Base-by-base conservation (phyloP, 2,329 filamentous ascomycete species). In the Pestalotiopsis fici region DNA sequence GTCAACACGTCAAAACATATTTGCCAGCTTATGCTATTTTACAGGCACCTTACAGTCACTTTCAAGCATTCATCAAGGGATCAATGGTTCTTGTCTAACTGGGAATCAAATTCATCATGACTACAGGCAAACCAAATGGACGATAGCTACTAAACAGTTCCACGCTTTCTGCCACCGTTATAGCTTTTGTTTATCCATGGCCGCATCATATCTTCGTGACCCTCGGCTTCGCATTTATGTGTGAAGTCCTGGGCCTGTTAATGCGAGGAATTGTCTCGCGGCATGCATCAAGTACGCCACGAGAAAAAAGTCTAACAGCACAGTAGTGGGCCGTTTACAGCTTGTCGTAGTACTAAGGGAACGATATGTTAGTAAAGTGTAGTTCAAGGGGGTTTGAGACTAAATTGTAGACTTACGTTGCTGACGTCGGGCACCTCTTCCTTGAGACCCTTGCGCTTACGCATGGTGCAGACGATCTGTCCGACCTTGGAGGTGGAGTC, bases 381-480 rank as follows among this genome's bases (percentile, higher is more conserved):
- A 11, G 55, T 57, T 47, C 31, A 50, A 4, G 2, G 39, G 23
- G 31, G 2, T 50, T 4, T 0, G 7, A 27, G 9, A 9, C n/a
- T 55, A 28, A 39, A 5, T 47, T 56, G 43, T 68, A 67, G 72
- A 93, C 93, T 94, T 90, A 96, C 94, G 90, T 98, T 97, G 82
- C 94, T 93, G 87, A 94, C 91, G 82, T 92, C 93, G 78, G 96
- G 95, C 82, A 98, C 93, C 78, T 94, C 90, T 80, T 92, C 86
- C 94, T 99, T 99, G 89, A 99, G 88, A 94, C 95, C 96, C 94
- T 99, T 99, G 86, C 95, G 93, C 91, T 98, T 98, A 82, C 96
- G 94, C 92, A 97, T 97, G 69, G 91, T 89, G 81, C 87, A 86
- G 77, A 98, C 94, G 77, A 98, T 87, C 81, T 89, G 83, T 82